phyloP scores from a whole-genome alignment of 345 rosid genomes.

The Gossypioides kirkii region DNA sequence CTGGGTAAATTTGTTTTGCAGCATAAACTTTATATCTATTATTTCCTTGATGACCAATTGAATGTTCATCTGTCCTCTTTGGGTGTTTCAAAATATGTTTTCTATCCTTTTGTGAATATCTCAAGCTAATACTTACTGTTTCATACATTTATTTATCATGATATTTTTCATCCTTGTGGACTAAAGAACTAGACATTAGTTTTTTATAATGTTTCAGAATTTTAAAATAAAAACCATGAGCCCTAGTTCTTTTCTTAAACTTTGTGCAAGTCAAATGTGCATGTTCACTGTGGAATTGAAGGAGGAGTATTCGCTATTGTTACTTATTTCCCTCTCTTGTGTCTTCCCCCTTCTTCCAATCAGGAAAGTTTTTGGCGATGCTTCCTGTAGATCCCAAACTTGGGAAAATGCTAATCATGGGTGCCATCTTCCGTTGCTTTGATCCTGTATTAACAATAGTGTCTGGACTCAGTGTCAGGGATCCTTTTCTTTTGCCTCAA shows the following conservation, averaged over 20 bases:
- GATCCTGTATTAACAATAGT: conserved; percentile 89
- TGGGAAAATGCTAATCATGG: conserved; percentile 98
- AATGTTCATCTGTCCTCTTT: background rate
- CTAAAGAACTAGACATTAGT: background rate
- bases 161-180: background rate
- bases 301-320: background rate
- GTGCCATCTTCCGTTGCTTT: conserved; percentile 88
- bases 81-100: conserved; percentile 13
- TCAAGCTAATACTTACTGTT: background rate
- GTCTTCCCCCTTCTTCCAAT: conserved; percentile 8
- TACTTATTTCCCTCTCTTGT: background rate
- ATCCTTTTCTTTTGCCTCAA: conserved; percentile 97
- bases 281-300: background rate
- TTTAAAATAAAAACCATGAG: background rate
- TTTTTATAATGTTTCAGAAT: background rate
- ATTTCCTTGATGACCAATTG: background rate
- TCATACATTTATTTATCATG: background rate
- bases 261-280: background rate
- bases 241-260: background rate
- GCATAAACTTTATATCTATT: background rate
- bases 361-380: conserved; percentile 79
- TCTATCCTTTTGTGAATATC: conserved; percentile 13
- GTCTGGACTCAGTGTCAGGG: conserved; percentile 94
- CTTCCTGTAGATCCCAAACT: conserved; percentile 99
- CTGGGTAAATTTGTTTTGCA: conserved; percentile 2